Base-by-base conservation (phyloP, 2,329 filamentous ascomycete species). In the Monilinia vaccinii-corymbosi region DNA sequence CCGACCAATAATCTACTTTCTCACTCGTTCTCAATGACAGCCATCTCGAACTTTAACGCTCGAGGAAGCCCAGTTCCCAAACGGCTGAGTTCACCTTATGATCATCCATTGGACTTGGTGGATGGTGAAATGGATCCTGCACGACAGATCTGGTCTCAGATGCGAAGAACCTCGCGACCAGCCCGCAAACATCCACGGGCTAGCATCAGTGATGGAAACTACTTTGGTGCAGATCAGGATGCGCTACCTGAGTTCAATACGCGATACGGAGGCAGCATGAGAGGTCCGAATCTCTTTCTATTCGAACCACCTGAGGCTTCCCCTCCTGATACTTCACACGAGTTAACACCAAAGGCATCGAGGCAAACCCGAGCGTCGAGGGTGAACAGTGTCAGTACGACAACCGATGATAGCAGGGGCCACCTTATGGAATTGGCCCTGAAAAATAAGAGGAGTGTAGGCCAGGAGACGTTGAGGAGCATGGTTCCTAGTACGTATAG, bases 141-240 rank as follows among this genome's bases (percentile, higher is more conserved):
- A 36, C 63, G 69, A 18, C 68, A 69, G 47, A 71, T 72, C 13
- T 72, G 70, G 70, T 66, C 62, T 28, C 63, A 70, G 45, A 71
- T 72, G 67, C 66, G 69, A 25, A 62, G 62, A 4, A 62, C 42
- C 25, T 71, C 69, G n/a, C 65, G 67, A 11, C 50, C 56, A 13
- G 48, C 60, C n/a, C 55, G 60, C 48, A 61, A 56, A 10, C 61
- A 67, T 51, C 56, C 48, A 4, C 62, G 65, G 34, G 60, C 47
- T 3, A 68, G 63, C 31, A 60, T 69, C 36, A 65, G 62, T 47
- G 64, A 64, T 7, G 65, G 68, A 36, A 65, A 67, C 34, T 67
- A 65, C 34, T 64, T 60, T 34, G 62, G 55, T 16, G 53, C 64
- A 9, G 51, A 46, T n/a, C 51, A 49, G 18, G 58, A 60, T 25